Evolutionary conservation across 768 basidiomycete genomes (phyloP).

Genomic region (Suillus placidus): DNA sequence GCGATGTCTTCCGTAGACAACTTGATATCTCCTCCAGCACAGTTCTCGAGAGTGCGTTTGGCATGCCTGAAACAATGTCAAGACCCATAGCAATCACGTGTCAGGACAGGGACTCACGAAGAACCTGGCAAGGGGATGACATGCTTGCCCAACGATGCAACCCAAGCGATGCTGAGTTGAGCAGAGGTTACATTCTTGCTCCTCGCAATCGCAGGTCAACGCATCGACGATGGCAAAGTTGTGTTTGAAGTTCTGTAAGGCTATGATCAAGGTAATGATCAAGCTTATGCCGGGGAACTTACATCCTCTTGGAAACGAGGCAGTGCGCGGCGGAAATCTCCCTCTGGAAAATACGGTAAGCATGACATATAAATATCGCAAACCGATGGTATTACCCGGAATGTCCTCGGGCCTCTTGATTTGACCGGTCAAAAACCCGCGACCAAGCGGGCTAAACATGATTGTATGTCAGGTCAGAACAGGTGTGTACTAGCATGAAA

Average conservation of each 20-base stretch:
- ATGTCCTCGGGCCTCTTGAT: slow-evolving; percentile 45
- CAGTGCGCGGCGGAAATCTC: slow-evolving; percentile 41
- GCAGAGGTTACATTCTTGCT: slow-evolving; percentile 46
- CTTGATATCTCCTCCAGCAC: slow-evolving; percentile 44
- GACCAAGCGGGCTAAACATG: slow-evolving; percentile 50
- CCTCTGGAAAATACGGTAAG: slow-evolving; percentile 28
- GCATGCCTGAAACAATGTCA: slow-evolving; percentile 27
- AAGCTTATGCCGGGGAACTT: slow-evolving; percentile 17
- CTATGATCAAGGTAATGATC: neutral
- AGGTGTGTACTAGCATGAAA: neutral
- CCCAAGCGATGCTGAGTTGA: slow-evolving; percentile 51
- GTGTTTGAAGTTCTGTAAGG: slow-evolving; percentile 38
- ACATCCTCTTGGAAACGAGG: slow-evolving; percentile 51
- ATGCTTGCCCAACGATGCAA: slow-evolving; percentile 39
- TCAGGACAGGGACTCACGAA: slow-evolving; percentile 34
- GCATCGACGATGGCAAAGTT: slow-evolving; percentile 49
- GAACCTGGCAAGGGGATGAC: slow-evolving; percentile 57
- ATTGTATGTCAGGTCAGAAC: slow-evolving; percentile 8
- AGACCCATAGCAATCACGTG: neutral
- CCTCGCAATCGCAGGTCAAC: slow-evolving; percentile 42
- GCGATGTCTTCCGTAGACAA: slow-evolving; percentile 44
- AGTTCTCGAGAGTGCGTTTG: slow-evolving; percentile 48
- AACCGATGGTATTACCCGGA: slow-evolving; percentile 21
- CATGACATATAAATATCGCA: neutral
- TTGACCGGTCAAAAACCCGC: slow-evolving; percentile 54